These are phyloP conservation scores for Solanum tacnaense DNA, from an alignment of 257 asterid genomes.

Conservation along the genomic window DNA sequence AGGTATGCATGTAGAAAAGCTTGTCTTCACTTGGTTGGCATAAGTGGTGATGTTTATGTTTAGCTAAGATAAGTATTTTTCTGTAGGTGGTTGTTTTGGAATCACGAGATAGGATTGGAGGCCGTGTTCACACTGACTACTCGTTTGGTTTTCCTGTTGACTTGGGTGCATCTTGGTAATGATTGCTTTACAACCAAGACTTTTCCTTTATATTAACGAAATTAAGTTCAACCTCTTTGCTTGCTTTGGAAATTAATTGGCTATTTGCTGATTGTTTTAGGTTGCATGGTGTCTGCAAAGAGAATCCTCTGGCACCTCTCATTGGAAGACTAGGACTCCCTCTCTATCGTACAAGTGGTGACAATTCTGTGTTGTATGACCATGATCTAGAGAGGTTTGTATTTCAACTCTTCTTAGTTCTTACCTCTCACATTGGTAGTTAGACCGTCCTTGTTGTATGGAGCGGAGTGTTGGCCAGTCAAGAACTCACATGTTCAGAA, in stretches of 20 bases:
- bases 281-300: constrained; percentile 96
- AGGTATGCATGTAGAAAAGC: constrained; percentile 26
- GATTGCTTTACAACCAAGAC: not conserved
- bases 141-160: constrained; percentile 97
- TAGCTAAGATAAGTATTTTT: not conserved
- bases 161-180: constrained; percentile 96
- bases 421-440: not conserved
- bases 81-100: constrained; percentile 79
- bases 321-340: constrained; percentile 92
- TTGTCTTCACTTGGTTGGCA: not conserved
- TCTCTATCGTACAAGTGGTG: constrained; percentile 94
- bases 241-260: not conserved
- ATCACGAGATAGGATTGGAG: constrained; percentile 94
- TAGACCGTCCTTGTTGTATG: no score
- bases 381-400: constrained; percentile 91
- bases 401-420: not conserved
- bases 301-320: constrained; percentile 86
- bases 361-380: constrained; percentile 92
- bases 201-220: not conserved
- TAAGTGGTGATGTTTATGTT: not conserved
- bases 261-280: constrained; percentile 22
- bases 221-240: not conserved
- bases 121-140: constrained; percentile 88
- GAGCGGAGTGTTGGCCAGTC: no score
- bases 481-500: no score